Evolutionary conservation across 495 filamentous ascomycete species (phyloP), one percentile per base, ranked within the genome.

Genomic region (Margaritispora aquatica): DNA sequence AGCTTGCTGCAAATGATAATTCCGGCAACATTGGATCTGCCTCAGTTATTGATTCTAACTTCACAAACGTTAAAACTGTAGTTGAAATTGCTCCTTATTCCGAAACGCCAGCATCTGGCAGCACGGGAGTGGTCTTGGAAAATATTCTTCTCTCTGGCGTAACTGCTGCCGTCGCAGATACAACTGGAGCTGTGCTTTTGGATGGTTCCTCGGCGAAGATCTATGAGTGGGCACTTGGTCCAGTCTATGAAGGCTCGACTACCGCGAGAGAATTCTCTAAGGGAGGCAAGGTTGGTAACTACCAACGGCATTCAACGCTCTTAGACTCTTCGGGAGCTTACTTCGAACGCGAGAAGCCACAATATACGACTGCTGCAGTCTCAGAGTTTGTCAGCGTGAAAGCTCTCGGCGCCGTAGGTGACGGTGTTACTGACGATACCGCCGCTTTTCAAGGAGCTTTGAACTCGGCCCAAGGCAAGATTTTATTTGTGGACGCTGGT

Each of bases 321-420:
- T 15, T 61, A 10, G 60, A 27, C 62, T 59, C 66, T 5, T 60
- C 69, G 38, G 77, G 78, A 47, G 79, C 77, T 26, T 79, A 87
- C 58, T 89, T 86, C 62, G 80, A 85, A 61, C 77, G 80, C 11
- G 81, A 83, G 44, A 87, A 85, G 75, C 87, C 88, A 10, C 79
- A 88, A 22, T 91, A 91, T 68, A 41, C 38, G 77, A n/a, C 62
- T 13, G 29, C 29, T 34, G 29, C 76, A 1, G 73, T 74, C 3
- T 74, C 72, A 1, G 50, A 52, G 19, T 73, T 75, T 23, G 4
- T 59, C 8, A 3, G 83, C 60, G 78, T 84, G 29, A 82, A 80
- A 63, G 79, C 80, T 63, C 83, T 72, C 60, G 81, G 80, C 24
- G 83, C 83, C 49, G n/a, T 53, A 41, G 48, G 34, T 3, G 60